Evolutionary conservation across 192 early-diverging fungal species (phyloP), one percentile per base, ranked within the genome.

Genomic region (Entophlyctis luteolus): DNA sequence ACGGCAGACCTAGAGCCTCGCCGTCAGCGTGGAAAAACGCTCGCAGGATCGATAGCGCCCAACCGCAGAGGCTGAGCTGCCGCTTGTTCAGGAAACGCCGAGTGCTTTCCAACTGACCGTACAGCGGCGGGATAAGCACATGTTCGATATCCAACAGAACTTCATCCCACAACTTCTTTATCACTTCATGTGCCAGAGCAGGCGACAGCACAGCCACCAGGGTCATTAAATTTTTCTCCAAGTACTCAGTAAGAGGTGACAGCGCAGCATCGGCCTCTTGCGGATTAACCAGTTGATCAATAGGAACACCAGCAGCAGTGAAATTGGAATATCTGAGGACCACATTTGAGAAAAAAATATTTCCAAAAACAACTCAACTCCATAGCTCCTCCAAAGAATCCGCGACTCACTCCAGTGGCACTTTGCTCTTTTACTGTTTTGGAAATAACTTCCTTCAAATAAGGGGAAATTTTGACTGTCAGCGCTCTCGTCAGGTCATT

Each of bases 11-110:
- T 29, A 80, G 62, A 0, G 59, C 78, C 28, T 72, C 56, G 28
- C 81, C 82, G 52, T 81, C 80, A 0, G 77, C 82, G 56, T 83
- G 72, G 71, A 84, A 82, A 59, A 84, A 84, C 27, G 74, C 67
- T 18, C 69, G 49, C 42, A 84, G 55, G 32, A 79, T 59, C 20
- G 50, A 31, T 28, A 78, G 55, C 3, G 68, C 56, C 48, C 59
- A 71, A 18, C 72, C 65, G 14, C 71, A 65, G 62, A 80, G 72
- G 45, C 74, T 68, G 0, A 79, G 31, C 53, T 84, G 82, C 32
- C 82, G 69, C 20, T 46, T 31, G 48, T 83, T 84, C 25, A 84
- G 57, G 39, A 73, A 53, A 34, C 75, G 58, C 36, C 81, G 55
- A 48, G 36, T 60, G 12, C 45, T 37, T 65, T 82, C 80, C 42